These are phyloP conservation scores for Umbelopsis sp. DNA, from an alignment of 371 early-diverging fungal genomes.

Conservation along the genomic window DNA sequence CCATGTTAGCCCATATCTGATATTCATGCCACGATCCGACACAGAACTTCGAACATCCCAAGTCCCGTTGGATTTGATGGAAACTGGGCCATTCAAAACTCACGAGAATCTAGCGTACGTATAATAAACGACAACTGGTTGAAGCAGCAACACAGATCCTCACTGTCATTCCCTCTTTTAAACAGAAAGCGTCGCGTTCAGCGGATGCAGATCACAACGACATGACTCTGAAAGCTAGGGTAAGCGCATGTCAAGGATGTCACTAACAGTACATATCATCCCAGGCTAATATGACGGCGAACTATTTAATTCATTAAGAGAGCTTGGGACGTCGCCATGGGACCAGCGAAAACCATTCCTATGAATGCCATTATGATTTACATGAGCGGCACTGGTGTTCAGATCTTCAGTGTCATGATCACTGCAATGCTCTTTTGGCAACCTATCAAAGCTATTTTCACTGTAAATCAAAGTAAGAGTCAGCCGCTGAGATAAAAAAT, in stretches of 20 bases:
- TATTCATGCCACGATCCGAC: background rate
- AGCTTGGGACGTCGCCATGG: constrained; percentile 96
- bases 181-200: constrained; percentile 32
- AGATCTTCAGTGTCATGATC: constrained; percentile 94
- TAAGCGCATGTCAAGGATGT: constrained; percentile 20
- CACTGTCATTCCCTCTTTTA: background rate
- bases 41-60: constrained; percentile 28
- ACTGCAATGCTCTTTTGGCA: constrained; percentile 94
- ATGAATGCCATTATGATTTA: constrained; percentile 98
- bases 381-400: constrained; percentile 95
- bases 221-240: constrained; percentile 43
- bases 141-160: background rate
- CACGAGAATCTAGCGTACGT: constrained; percentile 30
- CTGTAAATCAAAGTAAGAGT: constrained; percentile 64
- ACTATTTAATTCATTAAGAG: constrained; percentile 55
- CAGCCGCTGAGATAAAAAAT: background rate
- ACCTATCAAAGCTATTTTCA: constrained; percentile 80
- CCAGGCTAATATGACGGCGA: background rate
- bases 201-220: constrained; percentile 32
- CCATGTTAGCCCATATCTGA: background rate
- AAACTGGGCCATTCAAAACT: background rate
- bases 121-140: constrained; percentile 23
- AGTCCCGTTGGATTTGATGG: constrained; percentile 42
- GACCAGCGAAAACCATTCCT: constrained; percentile 90
- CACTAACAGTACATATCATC: background rate